These are phyloP conservation scores for Zoysia pacifica DNA, from an alignment of 176 grass and related monocot species.

Conservation along the genomic window DNA sequence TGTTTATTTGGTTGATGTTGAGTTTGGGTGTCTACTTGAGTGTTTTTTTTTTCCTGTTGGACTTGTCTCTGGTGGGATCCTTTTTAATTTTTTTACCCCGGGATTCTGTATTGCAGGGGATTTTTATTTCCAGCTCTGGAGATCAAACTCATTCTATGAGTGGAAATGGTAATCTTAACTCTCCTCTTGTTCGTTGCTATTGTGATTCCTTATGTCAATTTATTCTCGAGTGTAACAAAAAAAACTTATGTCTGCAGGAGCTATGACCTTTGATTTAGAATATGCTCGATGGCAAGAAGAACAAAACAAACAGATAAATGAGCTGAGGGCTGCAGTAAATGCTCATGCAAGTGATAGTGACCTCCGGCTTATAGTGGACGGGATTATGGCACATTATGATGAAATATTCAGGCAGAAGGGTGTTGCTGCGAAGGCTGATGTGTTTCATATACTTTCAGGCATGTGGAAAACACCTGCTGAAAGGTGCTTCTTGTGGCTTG, in stretches of 20 bases:
- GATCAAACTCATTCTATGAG: conserved; percentile 83
- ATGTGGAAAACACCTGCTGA: conserved; percentile 99
- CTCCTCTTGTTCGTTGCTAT: conserved; percentile 17
- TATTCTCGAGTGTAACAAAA: not conserved
- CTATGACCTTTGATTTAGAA: conserved; percentile 88
- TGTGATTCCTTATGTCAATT: not conserved
- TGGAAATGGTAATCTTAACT: conserved; percentile 62
- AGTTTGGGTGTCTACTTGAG: not conserved
- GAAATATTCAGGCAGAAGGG: conserved; percentile 94
- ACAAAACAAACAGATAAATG: conserved; percentile 92
- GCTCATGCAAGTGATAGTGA: conserved; percentile 87
- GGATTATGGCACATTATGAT: conserved; percentile 88
- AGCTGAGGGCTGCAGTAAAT: conserved; percentile 90
- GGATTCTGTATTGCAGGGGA: conserved; percentile 60
- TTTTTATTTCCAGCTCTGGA: conserved; percentile 90
- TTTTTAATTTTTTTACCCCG: conserved; percentile 37
- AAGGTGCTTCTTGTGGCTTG: conserved; percentile 94
- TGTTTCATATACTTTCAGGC: conserved; percentile 96
- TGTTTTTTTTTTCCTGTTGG: not conserved
- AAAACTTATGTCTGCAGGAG: conserved; percentile 52
- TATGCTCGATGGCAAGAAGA: conserved; percentile 90
- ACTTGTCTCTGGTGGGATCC: not conserved
- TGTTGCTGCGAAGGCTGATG: conserved; percentile 79
- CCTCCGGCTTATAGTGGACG: conserved; percentile 70
- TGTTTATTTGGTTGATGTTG: conserved; percentile 22